phyloP scores from a whole-genome alignment of 768 basidiomycete genomes.

The Trametes cingulata region DNA sequence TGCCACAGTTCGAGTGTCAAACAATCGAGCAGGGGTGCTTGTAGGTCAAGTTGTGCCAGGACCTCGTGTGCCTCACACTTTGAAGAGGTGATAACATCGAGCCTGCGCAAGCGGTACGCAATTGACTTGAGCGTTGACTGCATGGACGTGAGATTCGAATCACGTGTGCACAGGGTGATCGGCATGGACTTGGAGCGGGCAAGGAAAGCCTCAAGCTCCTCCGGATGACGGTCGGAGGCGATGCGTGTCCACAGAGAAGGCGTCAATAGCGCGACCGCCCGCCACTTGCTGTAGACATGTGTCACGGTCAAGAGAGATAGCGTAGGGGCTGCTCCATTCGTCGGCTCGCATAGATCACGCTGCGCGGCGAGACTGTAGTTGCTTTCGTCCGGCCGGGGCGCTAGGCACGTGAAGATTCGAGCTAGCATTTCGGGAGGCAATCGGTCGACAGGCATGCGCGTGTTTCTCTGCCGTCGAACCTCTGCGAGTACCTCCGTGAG shows the following conservation, averaged over 20 bases:
- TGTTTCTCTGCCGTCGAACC: no score
- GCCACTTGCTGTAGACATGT: conserved; percentile 19
- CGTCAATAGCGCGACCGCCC: conserved; percentile 5
- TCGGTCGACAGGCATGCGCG: no score
- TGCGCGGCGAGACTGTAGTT: no score
- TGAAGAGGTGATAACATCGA: neutral
- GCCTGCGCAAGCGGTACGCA: neutral
- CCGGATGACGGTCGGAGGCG: neutral
- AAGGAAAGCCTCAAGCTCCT: neutral
- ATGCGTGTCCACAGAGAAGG: conserved; percentile 18
- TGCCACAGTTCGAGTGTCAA: no score
- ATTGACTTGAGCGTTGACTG: neutral
- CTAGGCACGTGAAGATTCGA: no score
- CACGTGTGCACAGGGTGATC: neutral
- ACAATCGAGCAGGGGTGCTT: no score
- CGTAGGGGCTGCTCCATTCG: neutral
- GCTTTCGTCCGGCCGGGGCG: no score
- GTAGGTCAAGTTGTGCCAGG: no score
- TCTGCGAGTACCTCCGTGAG: no score
- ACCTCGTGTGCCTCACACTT: no score
- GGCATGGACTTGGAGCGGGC: neutral
- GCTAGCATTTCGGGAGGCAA: no score
- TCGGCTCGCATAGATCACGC: neutral
- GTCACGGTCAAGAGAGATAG: neutral
- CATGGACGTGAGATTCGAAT: neutral